Evolutionary conservation across 2,329 filamentous ascomycete species (phyloP).

Genomic region (Penicillium griseofulvum): DNA sequence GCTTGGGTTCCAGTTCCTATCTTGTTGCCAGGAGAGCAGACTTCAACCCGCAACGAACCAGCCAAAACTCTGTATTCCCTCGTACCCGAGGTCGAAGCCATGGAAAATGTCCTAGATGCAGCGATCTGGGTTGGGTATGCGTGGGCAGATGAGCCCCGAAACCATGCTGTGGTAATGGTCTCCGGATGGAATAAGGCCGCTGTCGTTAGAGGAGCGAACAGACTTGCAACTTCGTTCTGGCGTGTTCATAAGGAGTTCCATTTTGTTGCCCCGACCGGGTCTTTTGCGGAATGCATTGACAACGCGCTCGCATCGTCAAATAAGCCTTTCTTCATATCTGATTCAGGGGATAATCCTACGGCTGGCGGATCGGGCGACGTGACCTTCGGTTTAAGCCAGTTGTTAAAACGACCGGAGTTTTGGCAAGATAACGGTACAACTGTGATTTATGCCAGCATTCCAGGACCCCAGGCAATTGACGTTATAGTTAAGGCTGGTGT

Average conservation of each 20-base stretch:
- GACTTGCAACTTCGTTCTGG: conserved; percentile 51
- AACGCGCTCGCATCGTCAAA: conserved; percentile 41
- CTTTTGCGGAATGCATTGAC: conserved; percentile 49
- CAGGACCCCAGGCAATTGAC: conserved; percentile 46
- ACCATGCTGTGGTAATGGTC: conserved; percentile 51
- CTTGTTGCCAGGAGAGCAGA: conserved; percentile 55
- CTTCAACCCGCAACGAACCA: conserved; percentile 54
- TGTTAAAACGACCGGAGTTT: conserved; percentile 50
- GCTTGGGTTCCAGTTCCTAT: conserved; percentile 55
- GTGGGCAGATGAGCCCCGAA: conserved; percentile 56
- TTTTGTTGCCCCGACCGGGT: conserved; percentile 54
- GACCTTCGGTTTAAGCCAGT: conserved; percentile 50
- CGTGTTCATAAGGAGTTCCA: conserved; percentile 46
- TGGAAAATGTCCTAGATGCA: conserved; percentile 49
- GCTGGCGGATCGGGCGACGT: conserved; percentile 56
- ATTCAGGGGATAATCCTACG: conserved; percentile 57
- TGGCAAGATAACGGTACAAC: conserved; percentile 35
- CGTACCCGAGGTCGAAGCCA: conserved; percentile 45
- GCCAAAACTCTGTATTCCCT: conserved; percentile 52
- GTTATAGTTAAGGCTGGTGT: conserved; percentile 47
- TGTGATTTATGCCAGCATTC: conserved; percentile 56
- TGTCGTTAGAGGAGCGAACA: conserved; percentile 44
- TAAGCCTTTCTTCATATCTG: conserved; percentile 54
- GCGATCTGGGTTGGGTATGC: conserved; percentile 58
- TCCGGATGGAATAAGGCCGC: conserved; percentile 50